A percentile compares a stretch with the other conserved stretches of the same genome.
Evolutionary conservation across 768 basidiomycete genomes (phyloP).

Genomic region (Pilatotrama ljubarskyi): DNA sequence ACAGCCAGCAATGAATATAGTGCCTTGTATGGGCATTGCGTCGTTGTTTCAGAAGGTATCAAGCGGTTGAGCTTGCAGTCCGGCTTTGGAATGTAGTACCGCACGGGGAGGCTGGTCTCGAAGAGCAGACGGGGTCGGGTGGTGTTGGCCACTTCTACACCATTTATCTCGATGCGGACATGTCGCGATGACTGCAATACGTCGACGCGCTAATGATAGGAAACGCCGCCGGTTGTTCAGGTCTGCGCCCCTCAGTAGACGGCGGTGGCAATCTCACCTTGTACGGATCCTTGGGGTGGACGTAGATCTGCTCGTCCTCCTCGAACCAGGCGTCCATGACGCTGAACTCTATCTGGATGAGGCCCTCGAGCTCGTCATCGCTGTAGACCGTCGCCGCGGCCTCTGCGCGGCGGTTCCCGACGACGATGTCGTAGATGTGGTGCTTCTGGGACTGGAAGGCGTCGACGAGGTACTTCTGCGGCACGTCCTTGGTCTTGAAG

Average conservation of each 20-base stretch:
- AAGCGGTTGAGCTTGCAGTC: slow-evolving; percentile 55
- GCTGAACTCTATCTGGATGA: slow-evolving; percentile 50
- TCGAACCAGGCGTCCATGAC: slow-evolving; percentile 67
- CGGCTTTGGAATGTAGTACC: slow-evolving; percentile 62
- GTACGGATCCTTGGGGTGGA: slow-evolving; percentile 69
- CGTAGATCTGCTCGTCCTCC: slow-evolving; percentile 62
- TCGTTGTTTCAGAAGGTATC: slow-evolving; percentile 44
- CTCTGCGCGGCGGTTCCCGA: slow-evolving; percentile 40
- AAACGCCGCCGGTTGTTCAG: neutral
- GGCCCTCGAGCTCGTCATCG: slow-evolving; percentile 42
- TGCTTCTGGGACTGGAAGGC: slow-evolving; percentile 31
- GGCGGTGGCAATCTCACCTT: slow-evolving; percentile 42
- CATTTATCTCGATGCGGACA: slow-evolving; percentile 58
- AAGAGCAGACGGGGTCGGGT: slow-evolving; percentile 53
- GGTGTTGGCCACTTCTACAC: slow-evolving; percentile 64
- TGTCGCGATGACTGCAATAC: slow-evolving; percentile 60
- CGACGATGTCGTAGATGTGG: slow-evolving; percentile 47
- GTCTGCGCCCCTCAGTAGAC: neutral
- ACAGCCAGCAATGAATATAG: neutral
- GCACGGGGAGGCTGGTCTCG: slow-evolving; percentile 56
- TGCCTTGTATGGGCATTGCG: slow-evolving; percentile 68
- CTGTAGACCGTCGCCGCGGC: slow-evolving; percentile 41
- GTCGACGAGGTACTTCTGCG: slow-evolving; percentile 40
- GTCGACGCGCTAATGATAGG: slow-evolving; percentile 53
- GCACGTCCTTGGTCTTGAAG: slow-evolving; percentile 48